Percentiles rank a stretch among this genome's conserved stretches.
These are phyloP conservation scores for Pseudonitzschia pungens DNA, from an alignment of 108 stramenopile genomes.

Conservation along the genomic window DNA sequence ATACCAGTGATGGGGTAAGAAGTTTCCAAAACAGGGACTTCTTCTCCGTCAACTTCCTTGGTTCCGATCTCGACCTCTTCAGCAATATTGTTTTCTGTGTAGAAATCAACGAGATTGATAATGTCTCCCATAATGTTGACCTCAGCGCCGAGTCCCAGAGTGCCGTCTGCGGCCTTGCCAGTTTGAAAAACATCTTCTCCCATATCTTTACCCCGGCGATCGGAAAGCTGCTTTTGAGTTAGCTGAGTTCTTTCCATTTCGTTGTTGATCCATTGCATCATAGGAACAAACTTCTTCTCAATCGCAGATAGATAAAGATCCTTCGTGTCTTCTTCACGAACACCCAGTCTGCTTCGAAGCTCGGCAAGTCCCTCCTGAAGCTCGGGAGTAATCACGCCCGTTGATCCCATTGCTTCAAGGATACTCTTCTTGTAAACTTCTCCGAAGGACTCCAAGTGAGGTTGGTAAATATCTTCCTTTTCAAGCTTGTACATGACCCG, in stretches of 20 bases:
- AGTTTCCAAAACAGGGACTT: conserved; percentile 68
- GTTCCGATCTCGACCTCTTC: conserved; percentile 66
- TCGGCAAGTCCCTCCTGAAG: conserved; percentile 69
- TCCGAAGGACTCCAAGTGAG: conserved; percentile 72
- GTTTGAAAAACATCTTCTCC: conserved; percentile 84
- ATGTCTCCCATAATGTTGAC: conserved; percentile 87
- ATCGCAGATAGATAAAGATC: conserved; percentile 70
- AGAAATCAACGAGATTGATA: conserved; percentile 87
- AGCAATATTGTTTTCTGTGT: conserved; percentile 78
- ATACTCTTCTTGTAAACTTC: conserved; percentile 73
- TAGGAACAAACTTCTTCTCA: conserved; percentile 73
- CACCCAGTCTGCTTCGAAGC: conserved; percentile 65
- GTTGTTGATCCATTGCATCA: conserved; percentile 78
- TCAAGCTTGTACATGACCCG: conserved; percentile 53
- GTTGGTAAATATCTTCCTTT: conserved; percentile 49
- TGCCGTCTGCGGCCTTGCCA: conserved; percentile 69
- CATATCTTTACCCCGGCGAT: conserved; percentile 71
- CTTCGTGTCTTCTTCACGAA: conserved; percentile 64
- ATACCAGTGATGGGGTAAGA: conserved; percentile 82
- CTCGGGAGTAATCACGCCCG: conserved; percentile 79
- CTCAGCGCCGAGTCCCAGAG: conserved; percentile 83
- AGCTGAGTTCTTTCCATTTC: conserved; percentile 82
- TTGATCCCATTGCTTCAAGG: conserved; percentile 82
- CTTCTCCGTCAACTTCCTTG: conserved; percentile 67
- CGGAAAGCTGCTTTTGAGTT: conserved; percentile 69